These are phyloP conservation scores for Athelia psychrophila DNA, from an alignment of 1,284 basidiomycete genomes.

Conservation along the genomic window DNA sequence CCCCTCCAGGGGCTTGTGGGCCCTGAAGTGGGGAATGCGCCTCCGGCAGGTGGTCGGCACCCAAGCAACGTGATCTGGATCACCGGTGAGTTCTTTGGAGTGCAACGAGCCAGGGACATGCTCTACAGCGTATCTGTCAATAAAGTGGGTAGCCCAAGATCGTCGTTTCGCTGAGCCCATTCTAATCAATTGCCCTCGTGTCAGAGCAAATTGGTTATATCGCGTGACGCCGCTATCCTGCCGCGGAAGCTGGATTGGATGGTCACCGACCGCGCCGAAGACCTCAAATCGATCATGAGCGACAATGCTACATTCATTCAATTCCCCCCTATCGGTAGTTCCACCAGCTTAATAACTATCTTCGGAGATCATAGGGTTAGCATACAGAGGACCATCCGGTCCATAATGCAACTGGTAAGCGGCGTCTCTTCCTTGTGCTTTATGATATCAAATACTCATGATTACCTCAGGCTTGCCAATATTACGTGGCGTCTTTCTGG, in stretches of 20 bases:
- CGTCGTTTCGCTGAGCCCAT: slow-evolving; percentile 1
- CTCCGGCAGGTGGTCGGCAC: slow-evolving; percentile 38
- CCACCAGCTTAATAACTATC: slow-evolving; percentile 89
- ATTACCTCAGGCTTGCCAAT: slow-evolving; percentile 78
- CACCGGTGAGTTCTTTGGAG: slow-evolving; percentile 96
- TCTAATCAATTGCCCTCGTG: slow-evolving; percentile 7
- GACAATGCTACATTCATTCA: slow-evolving; percentile 97
- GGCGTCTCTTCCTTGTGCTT: background rate
- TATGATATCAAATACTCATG: slow-evolving; percentile 5
- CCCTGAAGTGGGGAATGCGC: slow-evolving; percentile 43
- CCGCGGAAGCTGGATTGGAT: slow-evolving; percentile 99
- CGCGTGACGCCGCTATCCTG: slow-evolving; percentile 89
- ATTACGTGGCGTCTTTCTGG: slow-evolving; percentile 96
- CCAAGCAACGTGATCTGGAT: slow-evolving; percentile 89
- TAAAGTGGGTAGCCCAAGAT: slow-evolving; percentile 59
- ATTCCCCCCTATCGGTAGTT: slow-evolving; percentile 89
- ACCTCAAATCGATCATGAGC: slow-evolving; percentile 88
- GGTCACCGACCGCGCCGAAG: slow-evolving; percentile 89
- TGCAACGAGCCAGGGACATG: slow-evolving; percentile 95
- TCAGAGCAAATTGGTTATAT: slow-evolving; percentile 91
- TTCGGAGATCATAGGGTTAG: slow-evolving; percentile 95
- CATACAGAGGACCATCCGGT: slow-evolving; percentile 92
- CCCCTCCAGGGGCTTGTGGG: slow-evolving; percentile 86
- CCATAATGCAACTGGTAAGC: slow-evolving; percentile 92
- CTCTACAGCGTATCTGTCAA: slow-evolving; percentile 82